Percentiles rank a stretch among this genome's conserved stretches.
These are phyloP conservation scores for Tephrocybe sp. DNA, from an alignment of 768 basidiomycete species.

Conservation along the genomic window DNA sequence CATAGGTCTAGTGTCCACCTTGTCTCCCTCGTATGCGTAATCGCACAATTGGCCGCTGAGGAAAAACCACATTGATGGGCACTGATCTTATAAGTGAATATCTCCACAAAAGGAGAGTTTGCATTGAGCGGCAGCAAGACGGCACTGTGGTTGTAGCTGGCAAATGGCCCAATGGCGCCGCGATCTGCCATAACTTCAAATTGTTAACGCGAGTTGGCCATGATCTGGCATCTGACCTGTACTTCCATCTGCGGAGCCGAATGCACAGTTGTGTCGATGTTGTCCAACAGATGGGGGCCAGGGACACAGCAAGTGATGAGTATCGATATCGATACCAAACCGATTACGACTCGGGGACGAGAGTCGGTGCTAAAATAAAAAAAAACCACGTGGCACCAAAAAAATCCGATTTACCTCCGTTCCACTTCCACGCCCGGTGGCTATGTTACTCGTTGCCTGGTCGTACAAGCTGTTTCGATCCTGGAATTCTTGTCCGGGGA, in stretches of 20 bases:
- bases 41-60: neutral
- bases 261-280: neutral
- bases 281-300: slow-evolving; percentile 15
- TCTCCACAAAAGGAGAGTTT: neutral
- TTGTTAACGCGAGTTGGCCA: neutral
- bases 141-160: slow-evolving; percentile 3
- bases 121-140: too few species aligned
- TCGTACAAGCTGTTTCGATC: too few species aligned
- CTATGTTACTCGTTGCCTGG: too few species aligned
- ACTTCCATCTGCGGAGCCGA: slow-evolving; percentile 13
- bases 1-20: neutral
- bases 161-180: slow-evolving; percentile 5
- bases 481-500: too few species aligned
- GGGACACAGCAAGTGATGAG: slow-evolving; percentile 12
- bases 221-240: slow-evolving; percentile 7
- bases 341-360: neutral
- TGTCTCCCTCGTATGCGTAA: neutral
- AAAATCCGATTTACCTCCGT: neutral
- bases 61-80: neutral
- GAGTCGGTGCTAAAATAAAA: neutral
- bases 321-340: neutral
- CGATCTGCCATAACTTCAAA: slow-evolving; percentile 7
- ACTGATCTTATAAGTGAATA: neutral
- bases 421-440: slow-evolving; percentile 6
- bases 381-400: slow-evolving; percentile 6